Conservation (phyloP, 2,329 filamentous ascomycete species). For the Ophiostoma ips region DNA sequence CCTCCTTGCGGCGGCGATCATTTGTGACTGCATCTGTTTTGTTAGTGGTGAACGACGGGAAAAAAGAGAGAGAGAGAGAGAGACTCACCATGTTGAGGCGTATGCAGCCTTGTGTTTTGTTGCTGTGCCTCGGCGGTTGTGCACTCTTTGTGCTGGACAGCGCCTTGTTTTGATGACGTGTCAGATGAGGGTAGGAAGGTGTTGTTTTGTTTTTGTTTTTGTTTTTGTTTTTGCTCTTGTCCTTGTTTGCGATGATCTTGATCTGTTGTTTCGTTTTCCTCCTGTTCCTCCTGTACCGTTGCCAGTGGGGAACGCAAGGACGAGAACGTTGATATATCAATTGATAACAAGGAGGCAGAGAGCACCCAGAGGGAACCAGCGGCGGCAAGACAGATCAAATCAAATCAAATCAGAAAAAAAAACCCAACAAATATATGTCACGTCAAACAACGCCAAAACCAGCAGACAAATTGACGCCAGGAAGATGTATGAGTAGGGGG, state of each 20-base stretch:
- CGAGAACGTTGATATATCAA: neutral
- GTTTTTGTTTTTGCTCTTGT: neutral
- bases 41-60: constrained; percentile 4
- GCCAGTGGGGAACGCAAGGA: no score
- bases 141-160: neutral
- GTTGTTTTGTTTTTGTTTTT: neutral
- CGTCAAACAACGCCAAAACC: neutral
- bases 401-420: no score
- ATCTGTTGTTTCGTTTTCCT: neutral
- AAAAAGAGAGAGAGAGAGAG: neutral
- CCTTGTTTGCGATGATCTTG: neutral
- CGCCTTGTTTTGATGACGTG: neutral
- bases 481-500: no score
- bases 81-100: neutral
- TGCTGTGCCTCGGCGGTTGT: neutral
- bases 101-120: neutral
- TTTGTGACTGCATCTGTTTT: constrained; percentile 10
- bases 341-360: neutral
- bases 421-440: no score
- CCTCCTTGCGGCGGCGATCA: constrained; percentile 16
- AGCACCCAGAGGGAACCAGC: neutral
- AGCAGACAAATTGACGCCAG: neutral
- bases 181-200: no score
- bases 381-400: neutral
- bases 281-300: neutral